These are phyloP conservation scores for Pyrenophora seminiperda DNA, from an alignment of 2,329 filamentous ascomycete species.

Conservation along the genomic window DNA sequence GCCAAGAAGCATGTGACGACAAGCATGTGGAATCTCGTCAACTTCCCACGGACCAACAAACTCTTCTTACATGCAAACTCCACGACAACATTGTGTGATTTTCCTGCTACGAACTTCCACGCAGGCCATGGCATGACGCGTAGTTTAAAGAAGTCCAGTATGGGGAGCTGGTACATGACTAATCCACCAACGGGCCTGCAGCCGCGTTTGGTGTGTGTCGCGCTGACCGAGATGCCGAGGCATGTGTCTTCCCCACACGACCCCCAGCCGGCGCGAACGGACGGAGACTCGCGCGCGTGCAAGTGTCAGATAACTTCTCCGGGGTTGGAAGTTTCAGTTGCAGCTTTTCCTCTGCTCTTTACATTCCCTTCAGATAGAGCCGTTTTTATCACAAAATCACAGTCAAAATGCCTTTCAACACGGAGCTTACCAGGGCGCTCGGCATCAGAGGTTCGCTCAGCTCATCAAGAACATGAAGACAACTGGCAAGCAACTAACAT, in stretches of 20 bases:
- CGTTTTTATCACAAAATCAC: slow-evolving; percentile 1
- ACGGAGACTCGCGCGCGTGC: slow-evolving; percentile 15
- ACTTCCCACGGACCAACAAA: too few species aligned
- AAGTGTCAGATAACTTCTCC: slow-evolving; percentile 10
- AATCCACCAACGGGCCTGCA: slow-evolving; percentile 13
- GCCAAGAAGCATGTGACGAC: too few species aligned
- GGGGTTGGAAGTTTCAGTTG: neutral
- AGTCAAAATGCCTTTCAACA: slow-evolving; percentile 65
- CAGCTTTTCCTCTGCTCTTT: neutral
- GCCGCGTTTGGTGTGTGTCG: slow-evolving; percentile 19
- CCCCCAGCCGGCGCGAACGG: slow-evolving; percentile 21
- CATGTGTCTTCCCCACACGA: slow-evolving; percentile 35
- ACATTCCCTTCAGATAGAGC: neutral
- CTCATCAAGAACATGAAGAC: neutral
- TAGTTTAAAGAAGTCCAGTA: too few species aligned
- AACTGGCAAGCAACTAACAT: slow-evolving; percentile 53
- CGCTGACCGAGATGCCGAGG: slow-evolving; percentile 34
- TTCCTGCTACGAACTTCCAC: too few species aligned
- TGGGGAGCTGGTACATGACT: slow-evolving; percentile 1
- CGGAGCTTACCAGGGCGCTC: slow-evolving; percentile 65
- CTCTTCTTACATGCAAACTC: too few species aligned
- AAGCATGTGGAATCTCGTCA: too few species aligned
- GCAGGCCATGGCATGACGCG: too few species aligned
- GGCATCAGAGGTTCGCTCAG: slow-evolving; percentile 56
- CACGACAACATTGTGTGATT: too few species aligned